These are phyloP conservation scores for Flaveria sonorensis DNA, from an alignment of 129 eudicot species.

Conservation along the genomic window DNA sequence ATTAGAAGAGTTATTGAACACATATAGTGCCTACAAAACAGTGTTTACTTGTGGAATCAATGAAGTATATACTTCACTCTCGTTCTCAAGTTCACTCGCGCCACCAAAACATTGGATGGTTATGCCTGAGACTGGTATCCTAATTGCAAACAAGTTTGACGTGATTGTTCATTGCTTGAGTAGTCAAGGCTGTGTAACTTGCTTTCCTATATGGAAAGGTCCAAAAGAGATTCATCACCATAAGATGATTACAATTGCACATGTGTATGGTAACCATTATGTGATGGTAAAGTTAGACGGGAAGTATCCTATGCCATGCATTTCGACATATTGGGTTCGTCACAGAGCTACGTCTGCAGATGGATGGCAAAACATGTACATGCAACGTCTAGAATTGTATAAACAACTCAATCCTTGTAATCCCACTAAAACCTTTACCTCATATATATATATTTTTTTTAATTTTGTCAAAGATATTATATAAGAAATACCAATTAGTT, in stretches of 20 bases:
- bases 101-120: not conserved
- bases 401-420: too few relatives aligned
- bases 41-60: not conserved
- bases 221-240: not conserved
- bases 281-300: not conserved
- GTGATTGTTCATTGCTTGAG: not conserved
- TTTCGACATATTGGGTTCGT: too few relatives aligned
- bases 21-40: not conserved
- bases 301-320: too few relatives aligned
- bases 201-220: not conserved
- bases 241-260: not conserved
- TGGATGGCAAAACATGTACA: too few relatives aligned
- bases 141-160: not conserved
- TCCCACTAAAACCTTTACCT: too few relatives aligned
- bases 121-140: not conserved
- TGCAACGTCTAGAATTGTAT: too few relatives aligned
- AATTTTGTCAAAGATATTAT: too few relatives aligned
- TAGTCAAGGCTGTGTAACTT: not conserved
- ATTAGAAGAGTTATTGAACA: not conserved
- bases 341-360: too few relatives aligned
- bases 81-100: not conserved
- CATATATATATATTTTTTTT: too few relatives aligned
- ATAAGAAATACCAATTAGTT: too few relatives aligned
- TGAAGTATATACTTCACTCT: not conserved
- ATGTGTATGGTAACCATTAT: not conserved